A percentile compares a stretch with the other conserved stretches of the same genome.
Evolutionary conservation across 139 green algal species (phyloP).

Genomic region (Chlorella ohadii): DNA sequence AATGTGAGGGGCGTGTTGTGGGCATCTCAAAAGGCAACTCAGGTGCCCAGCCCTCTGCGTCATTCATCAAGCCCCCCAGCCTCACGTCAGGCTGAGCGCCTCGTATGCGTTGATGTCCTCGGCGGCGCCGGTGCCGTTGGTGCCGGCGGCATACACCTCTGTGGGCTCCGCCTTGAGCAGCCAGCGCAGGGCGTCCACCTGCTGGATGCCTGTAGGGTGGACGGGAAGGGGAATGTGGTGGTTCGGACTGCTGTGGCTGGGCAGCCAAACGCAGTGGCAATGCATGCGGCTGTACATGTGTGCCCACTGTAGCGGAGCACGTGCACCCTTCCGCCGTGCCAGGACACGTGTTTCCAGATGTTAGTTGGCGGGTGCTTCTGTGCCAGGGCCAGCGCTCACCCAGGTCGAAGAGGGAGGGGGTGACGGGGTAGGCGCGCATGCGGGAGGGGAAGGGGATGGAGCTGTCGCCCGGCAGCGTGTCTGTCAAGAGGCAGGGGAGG

Average conservation of each 20-base stretch:
- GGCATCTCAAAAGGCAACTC: too few species aligned
- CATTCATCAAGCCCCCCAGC: neutral
- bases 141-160: neutral
- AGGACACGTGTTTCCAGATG: too few species aligned
- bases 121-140: neutral
- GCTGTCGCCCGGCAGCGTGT: neutral
- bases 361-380: too few species aligned
- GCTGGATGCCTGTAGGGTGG: neutral
- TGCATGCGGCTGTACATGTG: too few species aligned
- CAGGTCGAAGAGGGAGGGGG: constrained; percentile 10
- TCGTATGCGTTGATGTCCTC: neutral
- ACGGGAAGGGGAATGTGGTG: too few species aligned
- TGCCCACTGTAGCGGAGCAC: too few species aligned
- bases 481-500: neutral
- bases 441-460: neutral
- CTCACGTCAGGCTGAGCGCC: neutral
- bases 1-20: too few species aligned
- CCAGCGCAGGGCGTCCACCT: neutral
- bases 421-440: neutral
- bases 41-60: too few species aligned
- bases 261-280: too few species aligned
- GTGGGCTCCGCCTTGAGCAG: neutral
- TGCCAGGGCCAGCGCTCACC: too few species aligned
- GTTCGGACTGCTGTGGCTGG: too few species aligned
- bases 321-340: too few species aligned